Evolutionary conservation across 176 grass and related monocot genomes (phyloP).

Genomic region (Phragmites australis): DNA sequence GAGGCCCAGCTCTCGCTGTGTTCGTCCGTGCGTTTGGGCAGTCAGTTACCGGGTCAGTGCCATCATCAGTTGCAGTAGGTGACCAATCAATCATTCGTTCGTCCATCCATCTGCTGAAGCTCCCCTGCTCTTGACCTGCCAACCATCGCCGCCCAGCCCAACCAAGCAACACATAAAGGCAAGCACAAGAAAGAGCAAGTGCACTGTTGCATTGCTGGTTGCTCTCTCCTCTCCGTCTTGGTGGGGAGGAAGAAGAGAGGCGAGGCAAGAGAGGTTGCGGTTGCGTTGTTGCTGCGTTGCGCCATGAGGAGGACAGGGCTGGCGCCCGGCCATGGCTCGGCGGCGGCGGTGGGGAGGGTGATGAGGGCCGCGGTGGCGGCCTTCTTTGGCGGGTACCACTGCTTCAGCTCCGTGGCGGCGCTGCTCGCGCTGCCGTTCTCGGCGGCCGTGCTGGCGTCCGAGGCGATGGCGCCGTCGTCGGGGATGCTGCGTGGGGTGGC

Average conservation of each 20-base stretch:
- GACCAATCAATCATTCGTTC: neutral
- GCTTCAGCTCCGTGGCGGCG: constrained; percentile 75
- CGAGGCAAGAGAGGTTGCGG: neutral
- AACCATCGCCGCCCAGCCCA: constrained; percentile 17
- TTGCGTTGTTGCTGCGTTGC: neutral
- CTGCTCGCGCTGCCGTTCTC: constrained; percentile 63
- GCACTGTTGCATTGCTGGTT: constrained; percentile 39
- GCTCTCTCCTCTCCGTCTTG: neutral
- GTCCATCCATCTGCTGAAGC: neutral
- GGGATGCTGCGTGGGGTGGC: constrained; percentile 34
- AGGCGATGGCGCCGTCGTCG: constrained; percentile 39
- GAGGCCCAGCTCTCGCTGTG: neutral
- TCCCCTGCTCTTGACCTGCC: constrained; percentile 28
- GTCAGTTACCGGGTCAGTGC: neutral
- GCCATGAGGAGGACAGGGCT: constrained; percentile 30
- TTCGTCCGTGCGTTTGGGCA: too few species aligned
- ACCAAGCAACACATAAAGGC: constrained; percentile 34
- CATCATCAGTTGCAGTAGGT: constrained; percentile 24
- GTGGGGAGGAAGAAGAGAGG: neutral
- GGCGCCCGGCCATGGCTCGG: neutral
- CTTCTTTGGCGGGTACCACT: constrained; percentile 71
- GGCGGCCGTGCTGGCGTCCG: constrained; percentile 54
- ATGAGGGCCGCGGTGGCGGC: constrained; percentile 47
- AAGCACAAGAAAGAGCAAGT: neutral
- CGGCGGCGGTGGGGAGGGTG: constrained; percentile 48